These are phyloP conservation scores for Fusarium sp. DNA, from an alignment of 2,329 filamentous ascomycete species.

Conservation along the genomic window DNA sequence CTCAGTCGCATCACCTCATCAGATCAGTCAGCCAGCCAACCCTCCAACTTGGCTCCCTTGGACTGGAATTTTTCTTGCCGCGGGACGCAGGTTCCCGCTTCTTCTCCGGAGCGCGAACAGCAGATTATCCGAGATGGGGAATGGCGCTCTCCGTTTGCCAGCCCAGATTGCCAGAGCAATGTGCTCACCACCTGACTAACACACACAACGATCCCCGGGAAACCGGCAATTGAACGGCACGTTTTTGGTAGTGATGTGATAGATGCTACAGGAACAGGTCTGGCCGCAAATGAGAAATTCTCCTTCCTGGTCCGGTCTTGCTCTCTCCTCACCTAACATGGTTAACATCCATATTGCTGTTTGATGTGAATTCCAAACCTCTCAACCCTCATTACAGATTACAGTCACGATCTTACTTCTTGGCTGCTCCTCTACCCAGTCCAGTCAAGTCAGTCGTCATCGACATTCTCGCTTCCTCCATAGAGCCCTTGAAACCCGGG, in stretches of 20 bases:
- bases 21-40: not conserved
- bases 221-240: not conserved
- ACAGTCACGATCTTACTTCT: constrained; percentile 3
- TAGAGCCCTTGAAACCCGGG: constrained; percentile 60
- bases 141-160: not conserved
- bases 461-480: constrained; percentile 60
- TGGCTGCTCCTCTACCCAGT: not conserved
- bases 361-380: constrained; percentile 4
- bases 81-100: constrained; percentile 1
- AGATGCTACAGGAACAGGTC: not conserved
- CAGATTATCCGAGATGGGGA: constrained; percentile 11
- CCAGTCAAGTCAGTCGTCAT: constrained; percentile 44
- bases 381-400: not conserved
- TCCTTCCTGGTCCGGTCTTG: not conserved
- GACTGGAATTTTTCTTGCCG: constrained; percentile 32
- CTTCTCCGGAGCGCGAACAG: constrained; percentile 14
- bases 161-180: constrained; percentile 8
- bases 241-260: not conserved
- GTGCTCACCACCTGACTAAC: not conserved
- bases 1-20: not conserved
- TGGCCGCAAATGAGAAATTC: not conserved
- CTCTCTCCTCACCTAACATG: not conserved
- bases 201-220: not conserved
- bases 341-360: constrained; percentile 2
- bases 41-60: constrained; percentile 1